Evolutionary conservation across 2,329 filamentous ascomycete species (phyloP).

Genomic region (Aspergillus sp.): DNA sequence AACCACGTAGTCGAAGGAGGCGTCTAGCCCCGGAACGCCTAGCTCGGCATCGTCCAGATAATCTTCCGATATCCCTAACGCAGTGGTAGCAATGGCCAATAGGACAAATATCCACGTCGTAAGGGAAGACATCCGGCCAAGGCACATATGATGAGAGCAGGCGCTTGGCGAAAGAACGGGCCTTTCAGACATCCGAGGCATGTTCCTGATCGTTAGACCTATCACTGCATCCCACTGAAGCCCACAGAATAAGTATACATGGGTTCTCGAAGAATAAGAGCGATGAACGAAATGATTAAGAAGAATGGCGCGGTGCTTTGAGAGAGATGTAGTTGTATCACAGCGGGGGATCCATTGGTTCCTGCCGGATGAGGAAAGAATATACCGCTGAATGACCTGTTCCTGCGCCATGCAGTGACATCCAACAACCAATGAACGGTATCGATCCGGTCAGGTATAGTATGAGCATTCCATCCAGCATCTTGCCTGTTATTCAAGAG

Average conservation of each 20-base stretch:
- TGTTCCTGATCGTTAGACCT: background rate
- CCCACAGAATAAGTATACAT: background rate
- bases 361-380: conserved; percentile 10
- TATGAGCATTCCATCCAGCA: background rate
- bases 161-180: background rate
- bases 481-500: background rate
- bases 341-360: conserved; percentile 8
- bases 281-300: background rate
- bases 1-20: conserved; percentile 34
- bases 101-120: background rate
- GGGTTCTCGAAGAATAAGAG: background rate
- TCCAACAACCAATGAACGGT: background rate
- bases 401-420: background rate
- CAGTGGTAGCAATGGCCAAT: background rate
- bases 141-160: background rate
- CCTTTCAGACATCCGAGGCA: background rate
- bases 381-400: conserved; percentile 1
- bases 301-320: background rate
- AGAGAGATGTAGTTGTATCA: background rate
- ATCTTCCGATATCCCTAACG: background rate
- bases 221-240: background rate
- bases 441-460: background rate
- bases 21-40: conserved; percentile 14
- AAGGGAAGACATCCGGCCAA: background rate
- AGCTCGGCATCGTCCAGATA: background rate